Percentiles rank a stretch among this genome's conserved stretches.
These are phyloP conservation scores for Papiliotrema flavescens DNA, from an alignment of 1,284 basidiomycete species.

Conservation along the genomic window DNA sequence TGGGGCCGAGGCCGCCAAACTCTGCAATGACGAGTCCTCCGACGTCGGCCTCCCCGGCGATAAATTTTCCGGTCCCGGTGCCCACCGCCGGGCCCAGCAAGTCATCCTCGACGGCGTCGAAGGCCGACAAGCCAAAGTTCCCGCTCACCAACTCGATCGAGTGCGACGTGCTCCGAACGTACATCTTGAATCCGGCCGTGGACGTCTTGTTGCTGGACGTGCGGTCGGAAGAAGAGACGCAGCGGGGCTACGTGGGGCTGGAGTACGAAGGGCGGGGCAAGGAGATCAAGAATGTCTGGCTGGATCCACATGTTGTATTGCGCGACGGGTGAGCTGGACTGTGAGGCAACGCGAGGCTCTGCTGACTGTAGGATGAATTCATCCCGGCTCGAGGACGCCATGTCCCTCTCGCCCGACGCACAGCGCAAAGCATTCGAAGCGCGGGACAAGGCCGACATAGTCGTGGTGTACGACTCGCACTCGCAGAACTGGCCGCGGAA, in stretches of 20 bases:
- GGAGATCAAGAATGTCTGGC: conserved; percentile 60
- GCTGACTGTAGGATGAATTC: conserved; percentile 59
- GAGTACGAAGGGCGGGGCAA: conserved; percentile 52
- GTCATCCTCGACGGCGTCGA: not conserved
- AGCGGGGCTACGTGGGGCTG: conserved; percentile 65
- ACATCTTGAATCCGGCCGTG: conserved; percentile 56
- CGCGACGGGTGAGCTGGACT: conserved; percentile 60
- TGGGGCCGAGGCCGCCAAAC: not conserved
- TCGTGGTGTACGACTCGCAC: conserved; percentile 79
- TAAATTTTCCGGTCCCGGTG: conserved; percentile 1
- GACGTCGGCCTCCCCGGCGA: not conserved
- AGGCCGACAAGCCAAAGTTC: conserved; percentile 49
- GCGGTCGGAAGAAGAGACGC: conserved; percentile 70
- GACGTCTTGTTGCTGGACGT: conserved; percentile 80
- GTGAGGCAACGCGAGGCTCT: not conserved
- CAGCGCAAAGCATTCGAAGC: conserved; percentile 72
- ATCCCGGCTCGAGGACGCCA: conserved; percentile 68
- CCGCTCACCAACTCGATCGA: conserved; percentile 59
- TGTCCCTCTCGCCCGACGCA: conserved; percentile 64
- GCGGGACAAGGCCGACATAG: conserved; percentile 81
- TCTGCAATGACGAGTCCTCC: not conserved
- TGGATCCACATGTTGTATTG: conserved; percentile 74
- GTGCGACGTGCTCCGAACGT: conserved; percentile 61
- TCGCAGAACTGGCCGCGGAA: conserved; percentile 58
- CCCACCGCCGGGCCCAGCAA: conserved; percentile 1